Base-by-base conservation (phyloP, 352 stramenopile species). In the Globisporangium megalacanthum region DNA sequence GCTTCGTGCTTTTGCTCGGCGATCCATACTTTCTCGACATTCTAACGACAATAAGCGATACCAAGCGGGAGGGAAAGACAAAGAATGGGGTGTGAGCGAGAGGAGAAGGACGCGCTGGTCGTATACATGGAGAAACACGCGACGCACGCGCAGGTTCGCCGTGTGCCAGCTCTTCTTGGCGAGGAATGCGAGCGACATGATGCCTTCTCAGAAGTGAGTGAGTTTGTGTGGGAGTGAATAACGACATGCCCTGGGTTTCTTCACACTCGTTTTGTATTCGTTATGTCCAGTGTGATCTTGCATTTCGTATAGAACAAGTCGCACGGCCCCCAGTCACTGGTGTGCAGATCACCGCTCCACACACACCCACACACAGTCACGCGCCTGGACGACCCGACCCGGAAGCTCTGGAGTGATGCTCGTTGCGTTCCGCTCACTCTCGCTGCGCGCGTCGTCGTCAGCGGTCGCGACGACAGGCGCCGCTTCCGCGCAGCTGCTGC, bases 81-180 rank as follows among this genome's bases (percentile, higher is more conserved):
- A n/a, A n/a, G n/a, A n/a, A n/a, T n/a, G n/a, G n/a, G n/a, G n/a
- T n/a, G n/a, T n/a, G n/a, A n/a, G n/a, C n/a, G n/a, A n/a, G n/a
- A n/a, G n/a, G n/a, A n/a, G n/a, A n/a, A n/a, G n/a, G n/a, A n/a
- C n/a, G n/a, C n/a, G n/a, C n/a, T n/a, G n/a, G n/a, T n/a, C n/a
- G n/a, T n/a, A n/a, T n/a, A n/a, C n/a, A n/a, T 37, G 33, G n/a
- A 29, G 4, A 22, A 5, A 33, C 17, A 46, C 31, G 7, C 4
- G 2, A 84, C 69, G 66, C 76, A 94, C 85, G 39, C 77, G 85
- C 33, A 98, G 71, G 60, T 98, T 98, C 59, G 92, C 87, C 53
- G 93, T 98, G 69, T 99, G 94, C 94, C 94, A 99, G 84, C 91
- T 98, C 86, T 98, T 99, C 88, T 97, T 99, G 77, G 79, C 78